Percentiles rank a stretch among this genome's conserved stretches.
phyloP scores from a whole-genome alignment of 2,329 filamentous ascomycete genomes.

The Ophiobolus disseminans region DNA sequence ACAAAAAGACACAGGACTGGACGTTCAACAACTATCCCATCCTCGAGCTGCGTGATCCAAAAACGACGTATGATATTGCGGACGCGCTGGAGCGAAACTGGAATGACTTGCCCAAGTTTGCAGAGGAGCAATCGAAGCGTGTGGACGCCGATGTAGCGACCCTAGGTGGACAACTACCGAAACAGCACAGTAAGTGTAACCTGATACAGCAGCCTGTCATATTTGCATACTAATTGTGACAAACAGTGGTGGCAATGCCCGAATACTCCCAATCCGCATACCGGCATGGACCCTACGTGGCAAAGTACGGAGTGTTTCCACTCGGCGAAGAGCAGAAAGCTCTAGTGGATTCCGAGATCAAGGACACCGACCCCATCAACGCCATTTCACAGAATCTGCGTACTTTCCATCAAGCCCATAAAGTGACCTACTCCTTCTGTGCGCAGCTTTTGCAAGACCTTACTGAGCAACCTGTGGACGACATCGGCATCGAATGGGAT shows the following conservation, averaged over 20 bases:
- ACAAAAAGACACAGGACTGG: slow-evolving; percentile 53
- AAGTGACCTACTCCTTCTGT: slow-evolving; percentile 47
- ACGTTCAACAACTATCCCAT: slow-evolving; percentile 59
- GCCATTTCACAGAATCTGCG: slow-evolving; percentile 32
- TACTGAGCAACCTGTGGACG: slow-evolving; percentile 50
- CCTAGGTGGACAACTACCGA: slow-evolving; percentile 29
- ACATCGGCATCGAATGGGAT: slow-evolving; percentile 54
- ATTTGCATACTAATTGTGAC: neutral
- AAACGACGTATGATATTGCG: slow-evolving; percentile 54
- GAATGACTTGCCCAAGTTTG: slow-evolving; percentile 32
- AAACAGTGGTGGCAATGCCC: slow-evolving; percentile 35
- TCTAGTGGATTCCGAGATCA: slow-evolving; percentile 46
- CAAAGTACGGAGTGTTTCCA: slow-evolving; percentile 58
- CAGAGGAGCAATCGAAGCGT: slow-evolving; percentile 51
- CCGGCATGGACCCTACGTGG: slow-evolving; percentile 57
- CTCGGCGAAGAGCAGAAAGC: slow-evolving; percentile 51
- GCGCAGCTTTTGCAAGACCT: slow-evolving; percentile 58
- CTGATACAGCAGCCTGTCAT: neutral
- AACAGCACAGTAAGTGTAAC: slow-evolving; percentile 26
- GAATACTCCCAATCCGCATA: slow-evolving; percentile 59
- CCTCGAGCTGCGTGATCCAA: slow-evolving; percentile 56
- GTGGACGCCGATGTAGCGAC: slow-evolving; percentile 46
- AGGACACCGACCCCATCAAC: slow-evolving; percentile 36
- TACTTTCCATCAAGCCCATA: slow-evolving; percentile 23
- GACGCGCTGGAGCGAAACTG: slow-evolving; percentile 35